Evolutionary conservation across 345 rosid genomes (phyloP), one percentile per base, ranked within the genome.

Genomic region (Boechera retrofracta): DNA sequence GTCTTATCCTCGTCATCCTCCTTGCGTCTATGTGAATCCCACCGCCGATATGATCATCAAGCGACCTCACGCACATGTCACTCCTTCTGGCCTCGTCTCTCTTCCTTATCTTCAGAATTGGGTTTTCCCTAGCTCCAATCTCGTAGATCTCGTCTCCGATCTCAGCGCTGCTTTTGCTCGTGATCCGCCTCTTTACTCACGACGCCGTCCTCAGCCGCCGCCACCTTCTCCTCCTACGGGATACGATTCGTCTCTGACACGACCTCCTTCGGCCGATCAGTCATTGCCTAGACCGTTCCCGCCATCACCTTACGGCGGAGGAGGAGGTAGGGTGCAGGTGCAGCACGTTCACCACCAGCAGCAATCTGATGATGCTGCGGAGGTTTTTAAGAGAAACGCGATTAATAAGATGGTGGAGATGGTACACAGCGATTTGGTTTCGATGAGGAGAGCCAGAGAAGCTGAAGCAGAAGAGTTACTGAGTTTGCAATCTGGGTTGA

Each of bases 11-110:
- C 96, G 94, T 51, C 90, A 95, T 64, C 88, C 98, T 6, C 98
- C 99, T 42, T 81, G 86, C 62, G 99, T 93, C 58, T 95, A 89
- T 80, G 93, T 95, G 7, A 95, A 95, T 64, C 98, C 99, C 63
- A 95, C 98, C 10, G 89, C 94, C 58, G 98, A 95, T 72, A 95
- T 95, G 99, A 76, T 95, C 79, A 95, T 95, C 85, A 91, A 91
- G 67, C 86, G 98, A 16, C 94, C 96, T 16, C 99, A 95, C 63
- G 77, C 94, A 8, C 76, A 88, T 63, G 98, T 95, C 36, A 87
- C 86, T 59, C 98, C 99, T 7, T 92, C 98, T 2, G 99, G 99
- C 4, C 86, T 89, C 36, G 99, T 93, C 45, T 91, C 99, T 6
- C 73, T 81, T 6, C 88, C 92, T 26, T 95, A 88, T 76, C 83